Evolutionary conservation across 139 green algal genomes (phyloP).

Genomic region (Auxenochlorella pyrenoidosa): DNA sequence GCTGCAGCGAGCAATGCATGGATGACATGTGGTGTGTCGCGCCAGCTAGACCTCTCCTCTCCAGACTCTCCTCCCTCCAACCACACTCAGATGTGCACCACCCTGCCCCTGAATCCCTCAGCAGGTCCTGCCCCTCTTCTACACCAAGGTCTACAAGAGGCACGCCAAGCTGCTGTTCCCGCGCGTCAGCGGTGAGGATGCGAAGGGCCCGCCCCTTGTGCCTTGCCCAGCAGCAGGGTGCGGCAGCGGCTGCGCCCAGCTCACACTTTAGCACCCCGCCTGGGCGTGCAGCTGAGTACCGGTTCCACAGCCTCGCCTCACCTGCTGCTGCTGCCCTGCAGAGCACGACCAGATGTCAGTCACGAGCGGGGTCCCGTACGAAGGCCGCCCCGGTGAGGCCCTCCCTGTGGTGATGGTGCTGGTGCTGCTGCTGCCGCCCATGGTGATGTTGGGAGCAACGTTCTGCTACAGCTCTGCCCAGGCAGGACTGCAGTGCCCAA

Average conservation of each 20-base stretch:
- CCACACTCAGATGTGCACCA: neutral
- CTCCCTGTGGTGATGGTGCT: neutral
- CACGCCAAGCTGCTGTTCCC: conserved; percentile 26
- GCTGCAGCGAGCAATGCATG: neutral
- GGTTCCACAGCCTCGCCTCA: neutral
- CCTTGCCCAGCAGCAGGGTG: too few species aligned
- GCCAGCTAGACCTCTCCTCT: neutral
- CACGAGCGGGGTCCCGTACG: neutral
- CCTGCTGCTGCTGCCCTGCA: neutral
- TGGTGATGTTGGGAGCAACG: neutral
- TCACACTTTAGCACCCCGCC: too few species aligned
- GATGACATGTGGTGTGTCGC: neutral
- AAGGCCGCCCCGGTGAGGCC: neutral
- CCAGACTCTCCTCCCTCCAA: neutral
- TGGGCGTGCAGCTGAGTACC: neutral
- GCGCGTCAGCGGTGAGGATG: conserved; percentile 1
- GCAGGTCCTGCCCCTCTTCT: conserved; percentile 18
- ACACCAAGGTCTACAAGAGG: conserved; percentile 35
- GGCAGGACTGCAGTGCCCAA: too few species aligned
- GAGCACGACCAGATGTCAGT: neutral
- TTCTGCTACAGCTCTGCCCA: too few species aligned
- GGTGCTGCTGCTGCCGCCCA: neutral
- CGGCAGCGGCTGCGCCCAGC: too few species aligned
- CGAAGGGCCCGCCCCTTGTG: neutral
- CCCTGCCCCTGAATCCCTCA: neutral